Evolutionary conservation across 345 rosid species (phyloP), one percentile per base, ranked within the genome.

Genomic region (Gossypium stocksii): DNA sequence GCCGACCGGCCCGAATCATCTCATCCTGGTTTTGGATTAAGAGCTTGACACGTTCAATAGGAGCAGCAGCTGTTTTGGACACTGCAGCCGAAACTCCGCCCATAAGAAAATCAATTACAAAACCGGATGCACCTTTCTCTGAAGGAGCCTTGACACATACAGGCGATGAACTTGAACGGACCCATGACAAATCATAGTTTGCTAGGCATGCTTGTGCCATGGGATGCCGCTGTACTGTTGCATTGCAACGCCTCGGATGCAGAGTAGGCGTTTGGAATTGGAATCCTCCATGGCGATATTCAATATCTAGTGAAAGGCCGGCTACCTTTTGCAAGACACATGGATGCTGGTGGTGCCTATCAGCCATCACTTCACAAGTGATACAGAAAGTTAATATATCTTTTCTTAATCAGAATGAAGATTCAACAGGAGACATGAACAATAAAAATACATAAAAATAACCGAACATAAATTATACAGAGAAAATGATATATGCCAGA

Each of bases 1-100:
- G 76, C 17, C 87, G 73, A 57, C 87, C 87, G 7, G 83, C 84
- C 71, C 78, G 81, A 62, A 85, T 79, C 86, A 85, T 85, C 78
- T 85, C 88, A 72, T 83, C 86, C 68, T 85, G 88, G 69, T 83
- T 85, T 19, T 19, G 59, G 59, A n/a, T 54, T 19, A 54, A 56
- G 27, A 56, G 60, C 60, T 56, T 56, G 13, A 56, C 60, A 3
- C 14, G 60, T 56, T 56, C 27, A 9, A 56, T 56, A 56, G 60
- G 60, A 9, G 60, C 60, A 3, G 60, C 25, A 2, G 60, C 60
- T 1, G 60, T 56, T 56, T 56, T 56, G 60, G 60, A 56, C 60
- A 56, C 60, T 3, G 60, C 60, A 56, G 60, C 60, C 6, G 60
- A 56, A 20, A 56, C 27, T 56, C 60, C 60, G 25, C 60, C 60